phyloP scores from a whole-genome alignment of 2,329 filamentous ascomycete genomes.

The Fusarium luffae region DNA sequence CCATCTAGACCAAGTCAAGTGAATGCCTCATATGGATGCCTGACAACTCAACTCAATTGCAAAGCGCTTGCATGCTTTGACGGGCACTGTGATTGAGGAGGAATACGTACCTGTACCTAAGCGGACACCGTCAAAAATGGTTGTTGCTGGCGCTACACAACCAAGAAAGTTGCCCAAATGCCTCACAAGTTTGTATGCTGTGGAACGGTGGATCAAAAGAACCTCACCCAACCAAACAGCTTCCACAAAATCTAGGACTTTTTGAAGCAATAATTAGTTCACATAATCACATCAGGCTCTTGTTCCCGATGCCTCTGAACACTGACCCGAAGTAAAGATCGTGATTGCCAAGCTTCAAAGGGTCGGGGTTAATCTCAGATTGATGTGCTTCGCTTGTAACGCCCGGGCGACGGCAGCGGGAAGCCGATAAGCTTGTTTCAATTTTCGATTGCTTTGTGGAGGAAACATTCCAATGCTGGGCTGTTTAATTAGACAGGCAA shows the following conservation, averaged over 20 bases:
- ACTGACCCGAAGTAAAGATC: neutral
- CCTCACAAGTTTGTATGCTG: conserved; percentile 29
- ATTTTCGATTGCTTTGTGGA: conserved; percentile 18
- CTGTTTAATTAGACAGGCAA: conserved; percentile 2
- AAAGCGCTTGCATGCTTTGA: neutral
- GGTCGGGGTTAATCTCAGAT: conserved; percentile 13
- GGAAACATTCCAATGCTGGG: neutral
- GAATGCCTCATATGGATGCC: conserved; percentile 21
- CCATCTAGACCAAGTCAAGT: conserved; percentile 2
- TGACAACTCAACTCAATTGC: conserved; percentile 6
- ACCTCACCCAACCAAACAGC: conserved; percentile 15
- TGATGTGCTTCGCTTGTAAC: conserved; percentile 2
- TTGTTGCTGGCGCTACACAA: conserved; percentile 12
- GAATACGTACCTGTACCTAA: conserved; percentile 15
- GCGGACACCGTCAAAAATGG: conserved; percentile 33
- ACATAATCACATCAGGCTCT: neutral
- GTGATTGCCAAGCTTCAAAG: conserved; percentile 34
- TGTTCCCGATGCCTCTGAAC: conserved; percentile 4
- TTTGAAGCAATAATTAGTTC: neutral
- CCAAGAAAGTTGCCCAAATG: conserved; percentile 26
- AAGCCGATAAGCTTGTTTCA: conserved; percentile 40
- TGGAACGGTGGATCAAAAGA: conserved; percentile 34
- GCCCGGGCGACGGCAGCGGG: conserved; percentile 23
- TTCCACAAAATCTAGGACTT: conserved; percentile 13
- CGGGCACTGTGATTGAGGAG: conserved; percentile 12